phyloP scores from a whole-genome alignment of 352 stramenopile genomes.

The Phytopythium montanum region DNA sequence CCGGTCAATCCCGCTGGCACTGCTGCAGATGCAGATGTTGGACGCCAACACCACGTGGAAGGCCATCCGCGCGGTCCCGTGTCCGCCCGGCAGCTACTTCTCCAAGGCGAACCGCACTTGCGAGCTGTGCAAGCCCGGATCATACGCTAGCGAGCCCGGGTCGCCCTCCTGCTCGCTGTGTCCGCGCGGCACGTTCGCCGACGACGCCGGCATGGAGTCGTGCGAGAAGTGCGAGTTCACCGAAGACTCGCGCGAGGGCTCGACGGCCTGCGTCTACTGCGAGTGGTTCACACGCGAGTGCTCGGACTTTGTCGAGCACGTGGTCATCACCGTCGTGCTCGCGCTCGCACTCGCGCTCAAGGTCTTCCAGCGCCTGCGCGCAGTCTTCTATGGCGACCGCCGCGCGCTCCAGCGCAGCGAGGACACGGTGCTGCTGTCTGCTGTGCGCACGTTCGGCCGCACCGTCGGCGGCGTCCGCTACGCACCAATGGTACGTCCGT shows the following conservation, averaged over 20 bases:
- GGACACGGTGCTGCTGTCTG: constrained; percentile 36
- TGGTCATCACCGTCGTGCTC: constrained; percentile 26
- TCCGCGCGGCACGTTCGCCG: constrained; percentile 30
- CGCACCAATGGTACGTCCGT: constrained; percentile 34
- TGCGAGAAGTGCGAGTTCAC: constrained; percentile 39
- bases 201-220: constrained; percentile 26
- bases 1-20: constrained; percentile 7
- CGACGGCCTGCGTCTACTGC: constrained; percentile 38
- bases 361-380: constrained; percentile 27
- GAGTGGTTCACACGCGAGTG: constrained; percentile 49
- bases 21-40: constrained; percentile 13
- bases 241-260: constrained; percentile 26
- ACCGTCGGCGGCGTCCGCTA: constrained; percentile 27
- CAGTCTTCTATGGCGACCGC: constrained; percentile 24
- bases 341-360: constrained; percentile 12
- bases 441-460: constrained; percentile 46
- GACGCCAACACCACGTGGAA: constrained; percentile 1
- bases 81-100: constrained; percentile 29
- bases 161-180: constrained; percentile 32
- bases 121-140: constrained; percentile 30
- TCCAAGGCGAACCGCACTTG: constrained; percentile 13
- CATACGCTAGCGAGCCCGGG: constrained; percentile 23
- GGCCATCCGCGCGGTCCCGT: constrained; percentile 27
- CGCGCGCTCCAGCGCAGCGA: constrained; percentile 33
- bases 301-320: constrained; percentile 52